Evolutionary conservation across 345 rosid genomes (phyloP).

Genomic region (Eucalyptus pumila): DNA sequence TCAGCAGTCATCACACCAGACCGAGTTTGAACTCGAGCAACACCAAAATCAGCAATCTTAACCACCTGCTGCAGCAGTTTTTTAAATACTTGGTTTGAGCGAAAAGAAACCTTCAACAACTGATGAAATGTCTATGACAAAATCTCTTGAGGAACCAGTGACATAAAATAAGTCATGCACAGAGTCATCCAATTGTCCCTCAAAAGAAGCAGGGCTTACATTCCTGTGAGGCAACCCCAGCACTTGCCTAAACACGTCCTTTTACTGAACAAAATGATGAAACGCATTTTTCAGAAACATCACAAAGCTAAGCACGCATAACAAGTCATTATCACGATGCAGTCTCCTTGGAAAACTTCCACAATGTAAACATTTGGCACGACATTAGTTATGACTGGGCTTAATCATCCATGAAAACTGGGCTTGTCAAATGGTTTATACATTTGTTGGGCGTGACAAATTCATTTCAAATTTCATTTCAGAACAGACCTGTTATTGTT

Average conservation of each 20-base stretch:
- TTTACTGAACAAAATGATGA: neutral
- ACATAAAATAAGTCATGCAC: neutral
- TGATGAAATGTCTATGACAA: neutral
- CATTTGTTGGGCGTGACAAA: neutral
- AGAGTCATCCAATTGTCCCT: neutral
- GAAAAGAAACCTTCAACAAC: neutral
- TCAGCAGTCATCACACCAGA: slow-evolving; percentile 72
- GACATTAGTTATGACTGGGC: neutral
- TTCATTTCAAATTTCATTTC: neutral
- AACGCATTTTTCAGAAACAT: neutral
- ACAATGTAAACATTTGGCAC: neutral
- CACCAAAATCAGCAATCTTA: slow-evolving; percentile 69
- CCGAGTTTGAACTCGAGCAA: slow-evolving; percentile 51
- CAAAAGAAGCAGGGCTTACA: neutral
- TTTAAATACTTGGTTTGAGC: neutral
- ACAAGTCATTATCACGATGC: neutral
- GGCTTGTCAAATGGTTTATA: neutral
- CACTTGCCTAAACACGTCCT: neutral
- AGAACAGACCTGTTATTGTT: neutral
- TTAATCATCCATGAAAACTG: neutral
- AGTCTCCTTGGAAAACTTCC: neutral
- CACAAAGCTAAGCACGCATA: neutral
- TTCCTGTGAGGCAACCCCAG: neutral
- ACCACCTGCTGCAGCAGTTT: slow-evolving; percentile 20
- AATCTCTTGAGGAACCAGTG: neutral